A percentile compares a stretch with the other conserved stretches of the same genome.
Evolutionary conservation across 2,329 filamentous ascomycete species (phyloP).

Genomic region (Berkeleyomyces rouxiae): DNA sequence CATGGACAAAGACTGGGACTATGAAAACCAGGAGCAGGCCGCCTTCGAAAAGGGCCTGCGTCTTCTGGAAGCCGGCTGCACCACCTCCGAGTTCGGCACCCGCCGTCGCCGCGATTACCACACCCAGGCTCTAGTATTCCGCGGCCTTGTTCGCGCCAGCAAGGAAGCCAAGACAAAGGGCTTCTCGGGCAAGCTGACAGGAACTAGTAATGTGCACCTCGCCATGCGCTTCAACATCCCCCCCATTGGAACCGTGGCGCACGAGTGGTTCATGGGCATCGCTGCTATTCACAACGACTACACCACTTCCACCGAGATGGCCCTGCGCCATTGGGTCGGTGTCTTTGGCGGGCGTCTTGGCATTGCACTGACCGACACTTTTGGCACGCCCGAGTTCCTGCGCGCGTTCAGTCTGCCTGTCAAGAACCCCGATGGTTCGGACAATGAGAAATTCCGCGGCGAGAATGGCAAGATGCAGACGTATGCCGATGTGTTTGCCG

Average conservation of each 20-base stretch:
- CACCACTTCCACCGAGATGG: constrained; percentile 64
- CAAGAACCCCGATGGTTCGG: constrained; percentile 26
- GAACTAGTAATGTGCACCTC: constrained; percentile 92
- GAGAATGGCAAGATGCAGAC: constrained; percentile 33
- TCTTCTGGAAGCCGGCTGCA: constrained; percentile 66
- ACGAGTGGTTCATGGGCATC: constrained; percentile 99
- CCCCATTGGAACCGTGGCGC: constrained; percentile 76
- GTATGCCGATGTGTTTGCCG: constrained; percentile 69
- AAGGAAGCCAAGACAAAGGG: constrained; percentile 50
- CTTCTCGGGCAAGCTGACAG: constrained; percentile 56
- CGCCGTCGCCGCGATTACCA: constrained; percentile 81
- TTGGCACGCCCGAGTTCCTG: constrained; percentile 81
- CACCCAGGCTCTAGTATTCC: constrained; percentile 82
- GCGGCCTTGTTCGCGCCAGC: constrained; percentile 64
- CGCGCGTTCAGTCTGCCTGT: constrained; percentile 59
- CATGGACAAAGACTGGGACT: constrained; percentile 82
- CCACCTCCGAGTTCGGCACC: constrained; percentile 88
- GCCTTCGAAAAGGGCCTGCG: constrained; percentile 66
- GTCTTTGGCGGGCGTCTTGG: constrained; percentile 76
- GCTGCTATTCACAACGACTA: constrained; percentile 84
- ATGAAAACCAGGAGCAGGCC: constrained; percentile 70
- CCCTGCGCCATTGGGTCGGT: constrained; percentile 73
- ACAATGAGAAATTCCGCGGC: constrained; percentile 26
- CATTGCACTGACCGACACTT: constrained; percentile 90
- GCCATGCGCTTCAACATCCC: constrained; percentile 80